Percentiles rank a stretch among this genome's conserved stretches.
Evolutionary conservation across 2,329 filamentous ascomycete genomes (phyloP).

Genomic region (Fusarium caatingaense): DNA sequence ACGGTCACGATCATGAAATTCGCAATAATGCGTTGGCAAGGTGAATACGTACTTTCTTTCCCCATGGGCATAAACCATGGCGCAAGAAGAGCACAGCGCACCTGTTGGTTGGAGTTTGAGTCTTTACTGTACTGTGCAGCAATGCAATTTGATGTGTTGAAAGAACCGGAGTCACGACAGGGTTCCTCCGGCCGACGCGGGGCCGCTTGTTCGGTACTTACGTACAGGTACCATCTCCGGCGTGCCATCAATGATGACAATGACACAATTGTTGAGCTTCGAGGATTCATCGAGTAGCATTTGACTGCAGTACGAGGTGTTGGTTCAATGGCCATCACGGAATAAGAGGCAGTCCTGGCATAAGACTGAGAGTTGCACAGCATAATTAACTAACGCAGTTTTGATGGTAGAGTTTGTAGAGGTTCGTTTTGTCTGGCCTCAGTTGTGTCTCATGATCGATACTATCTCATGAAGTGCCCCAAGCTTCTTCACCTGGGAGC

Average conservation of each 20-base stretch:
- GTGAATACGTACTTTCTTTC: neutral
- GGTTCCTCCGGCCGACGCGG: constrained; percentile 41
- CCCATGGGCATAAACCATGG: constrained; percentile 21
- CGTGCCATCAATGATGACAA: constrained; percentile 45
- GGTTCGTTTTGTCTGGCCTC: constrained; percentile 20
- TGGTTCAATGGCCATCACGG: constrained; percentile 15
- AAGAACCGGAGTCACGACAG: constrained; percentile 24
- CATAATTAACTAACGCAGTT: constrained; percentile 14
- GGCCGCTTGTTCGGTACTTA: constrained; percentile 43
- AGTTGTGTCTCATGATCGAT: constrained; percentile 4
- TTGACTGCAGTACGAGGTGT: constrained; percentile 36
- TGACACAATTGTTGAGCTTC: constrained; percentile 42
- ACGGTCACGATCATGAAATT: constrained; percentile 38
- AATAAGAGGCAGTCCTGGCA: constrained; percentile 24
- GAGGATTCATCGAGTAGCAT: constrained; percentile 23
- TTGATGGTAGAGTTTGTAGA: constrained; percentile 23
- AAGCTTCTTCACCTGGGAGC: constrained; percentile 14
- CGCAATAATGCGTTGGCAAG: constrained; percentile 24
- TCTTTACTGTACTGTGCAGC: neutral
- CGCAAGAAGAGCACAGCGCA: constrained; percentile 24
- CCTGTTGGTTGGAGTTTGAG: constrained; percentile 10
- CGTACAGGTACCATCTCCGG: constrained; percentile 36
- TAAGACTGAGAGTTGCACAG: constrained; percentile 34
- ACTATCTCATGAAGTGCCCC: neutral
- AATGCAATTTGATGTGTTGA: constrained; percentile 3